Conservation (phyloP, 2,329 filamentous ascomycete species). For the Monosporascus sp. region DNA sequence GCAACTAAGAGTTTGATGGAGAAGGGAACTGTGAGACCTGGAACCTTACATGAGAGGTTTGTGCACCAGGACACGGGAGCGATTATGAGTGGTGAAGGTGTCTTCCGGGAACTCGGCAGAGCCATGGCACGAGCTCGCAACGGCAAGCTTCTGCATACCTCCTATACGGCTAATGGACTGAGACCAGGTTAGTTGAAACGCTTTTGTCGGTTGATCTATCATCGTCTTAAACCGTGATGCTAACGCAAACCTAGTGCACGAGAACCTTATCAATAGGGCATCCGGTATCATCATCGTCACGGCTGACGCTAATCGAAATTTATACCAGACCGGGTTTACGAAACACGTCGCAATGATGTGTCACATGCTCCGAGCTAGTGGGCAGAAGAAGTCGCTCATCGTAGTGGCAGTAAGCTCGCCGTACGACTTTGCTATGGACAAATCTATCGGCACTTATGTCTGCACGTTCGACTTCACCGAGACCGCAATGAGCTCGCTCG, state of each 20-base stretch:
- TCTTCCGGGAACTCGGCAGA: constrained; percentile 84
- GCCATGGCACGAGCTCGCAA: constrained; percentile 81
- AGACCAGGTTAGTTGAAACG: constrained; percentile 52
- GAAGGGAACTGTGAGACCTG: constrained; percentile 35
- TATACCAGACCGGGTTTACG: constrained; percentile 91
- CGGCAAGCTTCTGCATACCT: constrained; percentile 85
- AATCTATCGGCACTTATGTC: constrained; percentile 82
- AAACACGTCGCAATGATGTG: constrained; percentile 97
- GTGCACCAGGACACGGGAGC: constrained; percentile 53
- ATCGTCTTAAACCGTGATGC: constrained; percentile 7
- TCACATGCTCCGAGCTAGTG: constrained; percentile 69
- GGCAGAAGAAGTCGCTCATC: constrained; percentile 82
- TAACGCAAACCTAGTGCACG: constrained; percentile 56
- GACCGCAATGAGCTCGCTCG: constrained; percentile 77
- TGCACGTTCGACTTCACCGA: constrained; percentile 97
- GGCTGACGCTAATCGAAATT: constrained; percentile 86
- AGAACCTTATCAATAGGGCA: constrained; percentile 84
- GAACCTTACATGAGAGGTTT: constrained; percentile 49
- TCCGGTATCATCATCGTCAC: constrained; percentile 87
- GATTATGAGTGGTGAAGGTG: constrained; percentile 86
- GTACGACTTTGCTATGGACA: constrained; percentile 94
- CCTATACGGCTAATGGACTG: constrained; percentile 90
- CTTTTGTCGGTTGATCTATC: neutral
- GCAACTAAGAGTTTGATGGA: constrained; percentile 68
- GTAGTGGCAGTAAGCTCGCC: constrained; percentile 92